These are phyloP conservation scores for Nemania sp. DNA, from an alignment of 2,329 filamentous ascomycete species.

Conservation along the genomic window DNA sequence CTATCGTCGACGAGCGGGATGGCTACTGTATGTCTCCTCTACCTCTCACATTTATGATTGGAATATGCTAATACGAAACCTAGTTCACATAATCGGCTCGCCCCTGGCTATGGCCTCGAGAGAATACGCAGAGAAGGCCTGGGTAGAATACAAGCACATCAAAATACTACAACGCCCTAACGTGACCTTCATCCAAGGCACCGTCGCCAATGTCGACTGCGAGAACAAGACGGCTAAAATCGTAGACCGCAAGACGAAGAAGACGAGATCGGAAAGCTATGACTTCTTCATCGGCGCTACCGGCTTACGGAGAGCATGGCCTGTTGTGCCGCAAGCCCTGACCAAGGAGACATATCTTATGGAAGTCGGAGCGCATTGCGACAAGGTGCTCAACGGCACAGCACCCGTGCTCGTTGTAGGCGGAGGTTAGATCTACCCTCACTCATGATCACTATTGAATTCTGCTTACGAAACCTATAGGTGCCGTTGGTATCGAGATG, in stretches of 20 bases:
- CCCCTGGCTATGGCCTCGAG: constrained; percentile 70
- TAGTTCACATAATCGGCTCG: constrained; percentile 76
- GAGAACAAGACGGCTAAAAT: constrained; percentile 62
- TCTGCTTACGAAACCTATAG: constrained; percentile 13
- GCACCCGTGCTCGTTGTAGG: constrained; percentile 73
- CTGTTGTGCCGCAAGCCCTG: constrained; percentile 70
- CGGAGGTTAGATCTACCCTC: constrained; percentile 52
- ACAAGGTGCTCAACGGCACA: constrained; percentile 52
- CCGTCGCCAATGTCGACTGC: constrained; percentile 62
- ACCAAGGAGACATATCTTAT: constrained; percentile 64
- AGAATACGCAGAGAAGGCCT: constrained; percentile 67
- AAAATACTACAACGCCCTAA: constrained; percentile 65
- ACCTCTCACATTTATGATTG: neutral
- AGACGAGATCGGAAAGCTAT: constrained; percentile 54
- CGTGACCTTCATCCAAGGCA: constrained; percentile 68
- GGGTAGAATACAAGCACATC: constrained; percentile 70
- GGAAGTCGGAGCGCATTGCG: constrained; percentile 64
- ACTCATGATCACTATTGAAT: neutral
- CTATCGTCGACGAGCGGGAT: constrained; percentile 77
- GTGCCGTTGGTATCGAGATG: constrained; percentile 82
- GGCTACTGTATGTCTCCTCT: constrained; percentile 68
- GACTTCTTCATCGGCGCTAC: constrained; percentile 77
- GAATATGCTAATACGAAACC: constrained; percentile 12
- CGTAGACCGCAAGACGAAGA: constrained; percentile 51
- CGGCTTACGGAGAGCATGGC: constrained; percentile 70